Evolutionary conservation across 2,329 filamentous ascomycete species (phyloP).

Genomic region (Trichophyton benhamiae): DNA sequence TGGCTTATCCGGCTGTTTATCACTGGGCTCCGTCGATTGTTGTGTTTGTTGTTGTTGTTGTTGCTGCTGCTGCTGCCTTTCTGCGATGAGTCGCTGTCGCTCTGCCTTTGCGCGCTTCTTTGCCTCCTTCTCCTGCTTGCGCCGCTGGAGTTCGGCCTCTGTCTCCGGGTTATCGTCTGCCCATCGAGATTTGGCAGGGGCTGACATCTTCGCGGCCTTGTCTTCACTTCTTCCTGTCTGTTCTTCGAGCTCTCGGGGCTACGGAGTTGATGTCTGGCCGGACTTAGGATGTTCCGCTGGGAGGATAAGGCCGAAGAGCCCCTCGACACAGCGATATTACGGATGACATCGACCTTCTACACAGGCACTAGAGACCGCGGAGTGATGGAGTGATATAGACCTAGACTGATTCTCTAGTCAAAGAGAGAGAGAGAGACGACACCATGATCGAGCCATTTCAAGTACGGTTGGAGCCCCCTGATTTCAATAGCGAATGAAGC

Average conservation of each 20-base stretch:
- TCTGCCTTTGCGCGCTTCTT: constrained; percentile 75
- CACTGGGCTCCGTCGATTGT: constrained; percentile 17
- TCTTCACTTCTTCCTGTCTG: not conserved
- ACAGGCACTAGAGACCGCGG: too few relatives aligned
- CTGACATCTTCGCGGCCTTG: constrained; percentile 40
- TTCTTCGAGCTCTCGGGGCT: not conserved
- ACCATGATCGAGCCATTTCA: constrained; percentile 37
- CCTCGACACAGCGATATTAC: too few relatives aligned
- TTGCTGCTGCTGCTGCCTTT: constrained; percentile 34
- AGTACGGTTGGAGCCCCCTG: constrained; percentile 17
- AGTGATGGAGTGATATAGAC: not conserved
- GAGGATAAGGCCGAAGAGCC: not conserved
- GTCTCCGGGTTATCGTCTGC: constrained; percentile 72
- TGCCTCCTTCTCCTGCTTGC: constrained; percentile 74
- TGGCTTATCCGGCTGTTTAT: constrained; percentile 9
- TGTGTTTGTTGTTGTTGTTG: constrained; percentile 16
- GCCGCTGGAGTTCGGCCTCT: constrained; percentile 52
- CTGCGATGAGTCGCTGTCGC: constrained; percentile 55
- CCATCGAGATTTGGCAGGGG: constrained; percentile 66
- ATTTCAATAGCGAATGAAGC: not conserved
- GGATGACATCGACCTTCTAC: too few relatives aligned
- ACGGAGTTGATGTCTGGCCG: not conserved
- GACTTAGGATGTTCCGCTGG: not conserved
- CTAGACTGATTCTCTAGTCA: not conserved
- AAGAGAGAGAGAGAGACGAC: constrained; percentile 3